Base-by-base conservation (phyloP, 345 rosid genomes). In the Erysimum cheiranthoides region DNA sequence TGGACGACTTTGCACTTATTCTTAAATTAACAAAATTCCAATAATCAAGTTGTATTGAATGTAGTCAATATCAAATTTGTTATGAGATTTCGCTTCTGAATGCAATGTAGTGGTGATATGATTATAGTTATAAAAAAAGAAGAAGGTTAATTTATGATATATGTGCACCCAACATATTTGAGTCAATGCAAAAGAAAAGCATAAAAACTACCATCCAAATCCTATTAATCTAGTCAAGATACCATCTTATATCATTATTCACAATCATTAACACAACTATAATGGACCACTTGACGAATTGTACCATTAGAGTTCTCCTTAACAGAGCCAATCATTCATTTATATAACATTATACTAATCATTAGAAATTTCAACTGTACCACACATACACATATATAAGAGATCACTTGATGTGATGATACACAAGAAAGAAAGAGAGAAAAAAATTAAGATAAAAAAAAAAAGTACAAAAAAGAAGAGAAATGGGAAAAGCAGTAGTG, bases 381-480 rank as follows among this genome's bases (percentile, higher is more conserved):
- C 59, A 66, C 34, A 50, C 46, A 68, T n/a, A 52, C 43, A 51
- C 62, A 54, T 43, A 51, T 69, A 61, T 74, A 79, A 58, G 56
- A 52, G 47, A n/a, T n/a, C 39, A 64, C 53, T 30, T 58, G 16
- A 62, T 32, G 66, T 57, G 46, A 35, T 61, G 68, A 42, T 74
- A 43, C 42, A 38, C 30, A n/a, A 64, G 34, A 62, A 39, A 60
- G 61, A 39, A 6, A 25, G 62, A 54, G 8, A 13, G 3, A 54
- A 12, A 2, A 31, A 31, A 16, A 8, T 21, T 21, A 21, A 21
- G 25, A 21, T 21, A 31, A 1, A 56, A 56, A 0, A 34, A 18
- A 25, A 8, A 42, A 62, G 10, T 30, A n/a, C 11, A 31, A 40
- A 28, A 11, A 11, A 85, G 76, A 90, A 83, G 70, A 68, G 69